A percentile compares a stretch with the other conserved stretches of the same genome.
phyloP scores from a whole-genome alignment of 176 grass and related monocot genomes.

The Hsuehochloa calcarea region DNA sequence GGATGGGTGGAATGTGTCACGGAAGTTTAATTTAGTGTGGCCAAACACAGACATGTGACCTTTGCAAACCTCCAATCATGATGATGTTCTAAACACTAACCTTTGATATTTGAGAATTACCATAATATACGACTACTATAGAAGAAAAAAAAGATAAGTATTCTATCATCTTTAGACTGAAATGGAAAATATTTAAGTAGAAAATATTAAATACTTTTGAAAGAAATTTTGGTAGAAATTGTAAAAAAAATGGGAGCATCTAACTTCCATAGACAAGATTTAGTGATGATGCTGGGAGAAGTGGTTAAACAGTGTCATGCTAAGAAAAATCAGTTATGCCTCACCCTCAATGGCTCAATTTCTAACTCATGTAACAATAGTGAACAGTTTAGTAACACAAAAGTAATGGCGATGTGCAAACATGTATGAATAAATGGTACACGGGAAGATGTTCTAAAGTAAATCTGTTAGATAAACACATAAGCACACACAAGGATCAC shows the following conservation, averaged over 20 bases:
- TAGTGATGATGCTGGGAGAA: not conserved
- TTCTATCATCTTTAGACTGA: not conserved
- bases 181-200: not conserved
- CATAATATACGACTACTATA: not conserved
- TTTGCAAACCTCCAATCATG: not conserved
- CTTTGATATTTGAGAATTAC: slow-evolving; percentile 2
- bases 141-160: not conserved
- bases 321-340: slow-evolving; percentile 10
- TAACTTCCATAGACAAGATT: not conserved
- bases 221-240: not conserved
- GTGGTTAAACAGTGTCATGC: slow-evolving; percentile 5
- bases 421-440: not conserved
- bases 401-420: not conserved
- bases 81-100: slow-evolving; percentile 5
- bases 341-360: not conserved
- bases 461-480: not conserved
- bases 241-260: slow-evolving; percentile 8
- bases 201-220: not conserved
- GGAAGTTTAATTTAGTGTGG: not conserved
- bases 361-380: not conserved
- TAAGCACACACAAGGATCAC: not conserved
- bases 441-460: not conserved
- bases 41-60: not conserved
- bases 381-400: not conserved
- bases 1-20: not conserved